Conservation (phyloP, 163 green algal species). For the Trebouxia gelatinosa region DNA sequence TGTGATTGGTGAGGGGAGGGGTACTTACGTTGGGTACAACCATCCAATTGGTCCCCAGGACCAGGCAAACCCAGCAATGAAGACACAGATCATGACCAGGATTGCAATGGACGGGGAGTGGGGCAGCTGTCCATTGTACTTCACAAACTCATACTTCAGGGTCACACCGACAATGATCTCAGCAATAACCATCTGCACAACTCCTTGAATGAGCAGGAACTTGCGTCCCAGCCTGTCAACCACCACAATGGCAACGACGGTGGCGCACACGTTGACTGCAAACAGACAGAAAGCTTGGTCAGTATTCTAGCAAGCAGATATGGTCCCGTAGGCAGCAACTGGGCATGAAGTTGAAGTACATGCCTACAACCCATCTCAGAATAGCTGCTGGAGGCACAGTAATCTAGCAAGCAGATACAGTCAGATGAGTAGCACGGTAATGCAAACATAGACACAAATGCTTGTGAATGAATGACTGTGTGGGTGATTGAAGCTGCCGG, state of each 20-base stretch:
- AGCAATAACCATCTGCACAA: constrained; percentile 66
- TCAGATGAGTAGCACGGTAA: too few species aligned
- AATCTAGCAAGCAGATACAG: too few species aligned
- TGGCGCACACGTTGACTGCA: constrained; percentile 69
- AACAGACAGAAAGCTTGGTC: too few species aligned
- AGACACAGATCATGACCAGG: constrained; percentile 62
- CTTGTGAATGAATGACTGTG: too few species aligned
- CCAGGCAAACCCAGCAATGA: constrained; percentile 62
- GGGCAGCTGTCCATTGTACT: constrained; percentile 38
- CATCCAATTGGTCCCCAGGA: constrained; percentile 59
- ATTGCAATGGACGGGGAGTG: constrained; percentile 58
- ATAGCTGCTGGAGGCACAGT: too few species aligned
- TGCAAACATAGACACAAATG: too few species aligned
- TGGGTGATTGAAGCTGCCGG: too few species aligned
- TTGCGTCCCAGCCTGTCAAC: constrained; percentile 65
- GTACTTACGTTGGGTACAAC: constrained; percentile 48
- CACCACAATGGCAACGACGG: constrained; percentile 61
- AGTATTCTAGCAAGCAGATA: too few species aligned
- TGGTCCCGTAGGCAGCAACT: too few species aligned
- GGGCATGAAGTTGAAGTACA: too few species aligned
- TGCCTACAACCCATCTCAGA: too few species aligned
- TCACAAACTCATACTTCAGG: constrained; percentile 48
- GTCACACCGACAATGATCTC: constrained; percentile 54
- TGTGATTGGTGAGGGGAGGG: not conserved
- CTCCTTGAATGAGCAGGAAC: constrained; percentile 65